Percentiles rank a stretch among this genome's conserved stretches.
These are phyloP conservation scores for Globisporangium parvum DNA, from an alignment of 352 stramenopile genomes.

Conservation along the genomic window DNA sequence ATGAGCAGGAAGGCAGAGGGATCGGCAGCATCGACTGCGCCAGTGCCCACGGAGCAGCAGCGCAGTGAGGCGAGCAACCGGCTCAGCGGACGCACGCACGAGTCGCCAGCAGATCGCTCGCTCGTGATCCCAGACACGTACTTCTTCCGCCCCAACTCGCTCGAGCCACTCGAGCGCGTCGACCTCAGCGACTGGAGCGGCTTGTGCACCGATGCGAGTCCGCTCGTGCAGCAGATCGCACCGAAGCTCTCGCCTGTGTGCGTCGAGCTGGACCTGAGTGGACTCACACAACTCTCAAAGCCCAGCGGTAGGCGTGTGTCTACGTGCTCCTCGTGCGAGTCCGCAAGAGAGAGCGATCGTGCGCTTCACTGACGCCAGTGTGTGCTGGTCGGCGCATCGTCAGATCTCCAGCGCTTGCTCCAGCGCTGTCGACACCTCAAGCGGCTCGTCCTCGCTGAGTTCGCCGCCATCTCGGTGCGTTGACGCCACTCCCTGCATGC, in stretches of 20 bases:
- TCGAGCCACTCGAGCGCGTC: slow-evolving; percentile 24
- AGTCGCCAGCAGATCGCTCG: not conserved
- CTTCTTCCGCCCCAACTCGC: slow-evolving; percentile 58
- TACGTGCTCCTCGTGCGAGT: no score
- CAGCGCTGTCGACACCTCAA: slow-evolving; percentile 29
- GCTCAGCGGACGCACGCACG: slow-evolving; percentile 21
- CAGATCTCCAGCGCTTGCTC: slow-evolving; percentile 35
- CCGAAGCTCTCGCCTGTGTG: slow-evolving; percentile 38
- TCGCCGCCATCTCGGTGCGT: slow-evolving; percentile 31
- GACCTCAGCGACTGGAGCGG: slow-evolving; percentile 48
- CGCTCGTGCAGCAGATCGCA: slow-evolving; percentile 30
- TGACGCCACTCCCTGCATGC: no score
- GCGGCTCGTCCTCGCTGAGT: slow-evolving; percentile 32
- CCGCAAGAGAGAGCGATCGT: no score
- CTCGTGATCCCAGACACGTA: slow-evolving; percentile 30
- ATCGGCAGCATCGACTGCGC: not conserved
- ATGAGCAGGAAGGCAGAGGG: slow-evolving; percentile 13
- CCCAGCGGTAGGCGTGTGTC: no score
- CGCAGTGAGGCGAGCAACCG: slow-evolving; percentile 24
- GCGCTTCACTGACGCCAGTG: not conserved
- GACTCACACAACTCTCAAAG: slow-evolving; percentile 20
- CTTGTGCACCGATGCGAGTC: slow-evolving; percentile 24
- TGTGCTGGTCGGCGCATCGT: not conserved
- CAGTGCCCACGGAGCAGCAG: not conserved
- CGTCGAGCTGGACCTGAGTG: slow-evolving; percentile 35